phyloP scores from a whole-genome alignment of 805 yeast genomes.

The Schwanniomyces occidentalis region DNA sequence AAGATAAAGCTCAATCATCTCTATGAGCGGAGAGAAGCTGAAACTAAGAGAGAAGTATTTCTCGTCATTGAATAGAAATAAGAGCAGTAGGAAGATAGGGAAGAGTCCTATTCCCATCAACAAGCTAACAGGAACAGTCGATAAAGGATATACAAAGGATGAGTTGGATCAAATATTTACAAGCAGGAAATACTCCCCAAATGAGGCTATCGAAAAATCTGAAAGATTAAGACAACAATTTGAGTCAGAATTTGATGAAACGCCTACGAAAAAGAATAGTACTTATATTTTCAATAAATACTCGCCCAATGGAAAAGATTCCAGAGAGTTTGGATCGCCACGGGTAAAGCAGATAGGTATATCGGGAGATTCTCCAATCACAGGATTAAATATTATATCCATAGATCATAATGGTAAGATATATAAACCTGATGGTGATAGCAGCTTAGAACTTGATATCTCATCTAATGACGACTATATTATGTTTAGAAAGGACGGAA shows the following conservation, averaged over 20 bases:
- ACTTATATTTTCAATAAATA: not conserved
- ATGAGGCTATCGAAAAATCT: conserved; percentile 3
- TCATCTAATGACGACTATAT: conserved; percentile 11
- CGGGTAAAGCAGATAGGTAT: not conserved
- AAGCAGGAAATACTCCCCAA: conserved; percentile 1
- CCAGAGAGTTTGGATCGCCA: not conserved
- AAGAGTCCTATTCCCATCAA: conserved; percentile 7
- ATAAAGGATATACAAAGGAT: not conserved
- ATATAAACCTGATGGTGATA: conserved; percentile 2
- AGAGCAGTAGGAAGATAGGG: conserved; percentile 4
- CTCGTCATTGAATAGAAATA: conserved; percentile 6
- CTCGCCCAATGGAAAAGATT: not conserved
- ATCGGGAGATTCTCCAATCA: not conserved
- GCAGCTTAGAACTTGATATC: conserved; percentile 6
- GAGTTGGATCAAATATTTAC: not conserved
- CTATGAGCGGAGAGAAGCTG: conserved; percentile 7
- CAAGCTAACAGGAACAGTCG: conserved; percentile 2
- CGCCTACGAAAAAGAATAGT: conserved; percentile 5
- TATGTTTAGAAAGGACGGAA: conserved; percentile 8
- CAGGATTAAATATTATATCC: conserved; percentile 1
- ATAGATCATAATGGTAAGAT: conserved; percentile 5
- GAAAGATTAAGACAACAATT: conserved; percentile 4
- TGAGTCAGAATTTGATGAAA: conserved; percentile 2
- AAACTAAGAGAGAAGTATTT: conserved; percentile 8
- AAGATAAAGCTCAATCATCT: not conserved